These are phyloP conservation scores for Magnusiomyces sp. DNA, from an alignment of 1,139 yeast species.

Conservation along the genomic window DNA sequence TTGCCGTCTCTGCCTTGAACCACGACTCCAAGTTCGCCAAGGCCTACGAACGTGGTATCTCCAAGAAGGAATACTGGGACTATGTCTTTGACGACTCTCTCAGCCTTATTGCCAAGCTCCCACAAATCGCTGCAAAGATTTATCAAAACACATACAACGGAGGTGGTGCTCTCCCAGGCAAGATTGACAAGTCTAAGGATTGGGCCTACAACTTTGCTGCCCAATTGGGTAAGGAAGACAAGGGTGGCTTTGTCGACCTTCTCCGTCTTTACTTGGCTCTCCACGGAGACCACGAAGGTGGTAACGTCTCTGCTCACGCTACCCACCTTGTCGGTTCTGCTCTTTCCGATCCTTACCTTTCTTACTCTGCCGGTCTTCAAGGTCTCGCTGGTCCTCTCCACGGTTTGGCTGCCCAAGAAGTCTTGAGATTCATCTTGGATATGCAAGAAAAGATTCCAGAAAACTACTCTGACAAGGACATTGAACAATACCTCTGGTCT, in stretches of 20 bases:
- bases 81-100: conserved; percentile 85
- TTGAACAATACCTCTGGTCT: conserved; percentile 85
- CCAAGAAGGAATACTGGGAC: conserved; percentile 86
- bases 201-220: conserved; percentile 87
- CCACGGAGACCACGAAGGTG: conserved; percentile 98
- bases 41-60: conserved; percentile 83
- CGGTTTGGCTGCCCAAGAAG: conserved; percentile 98
- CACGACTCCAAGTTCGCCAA: conserved; percentile 84
- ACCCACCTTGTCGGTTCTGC: conserved; percentile 97
- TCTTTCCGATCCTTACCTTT: conserved; percentile 83
- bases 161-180: conserved; percentile 60
- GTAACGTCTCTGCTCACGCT: conserved; percentile 96
- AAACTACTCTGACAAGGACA: conserved; percentile 61
- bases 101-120: conserved; percentile 83
- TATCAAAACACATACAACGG: conserved; percentile 86
- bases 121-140: conserved; percentile 87
- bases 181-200: conserved; percentile 67
- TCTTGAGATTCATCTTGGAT: conserved; percentile 82
- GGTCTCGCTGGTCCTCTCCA: conserved; percentile 98
- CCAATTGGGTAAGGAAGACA: conserved; percentile 73
- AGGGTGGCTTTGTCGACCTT: conserved; percentile 76
- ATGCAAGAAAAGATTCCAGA: conserved; percentile 70
- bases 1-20: conserved; percentile 87
- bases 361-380: conserved; percentile 89
- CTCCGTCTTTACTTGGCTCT: conserved; percentile 89